These are phyloP conservation scores for Microbotryum silenes-acaulis DNA, from an alignment of 1,284 basidiomycete species.

Conservation along the genomic window DNA sequence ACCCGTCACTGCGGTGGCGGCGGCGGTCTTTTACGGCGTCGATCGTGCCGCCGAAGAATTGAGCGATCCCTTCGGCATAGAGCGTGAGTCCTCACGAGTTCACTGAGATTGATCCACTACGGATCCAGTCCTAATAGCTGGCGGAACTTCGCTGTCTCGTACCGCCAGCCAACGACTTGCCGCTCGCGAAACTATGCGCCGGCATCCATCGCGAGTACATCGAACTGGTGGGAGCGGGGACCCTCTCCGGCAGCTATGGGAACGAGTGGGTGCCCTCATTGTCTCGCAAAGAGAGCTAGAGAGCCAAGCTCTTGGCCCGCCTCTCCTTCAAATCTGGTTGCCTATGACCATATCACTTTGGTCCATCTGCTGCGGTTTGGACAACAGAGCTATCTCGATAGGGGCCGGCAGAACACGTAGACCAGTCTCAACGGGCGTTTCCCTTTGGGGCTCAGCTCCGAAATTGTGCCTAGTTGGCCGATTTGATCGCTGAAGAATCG, in stretches of 20 bases:
- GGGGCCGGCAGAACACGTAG: no score
- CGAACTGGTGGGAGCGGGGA: slow-evolving; percentile 22
- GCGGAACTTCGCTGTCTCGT: neutral
- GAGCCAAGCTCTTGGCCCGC: no score
- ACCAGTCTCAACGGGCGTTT: no score
- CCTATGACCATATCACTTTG: no score
- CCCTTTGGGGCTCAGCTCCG: no score
- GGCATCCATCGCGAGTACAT: slow-evolving; percentile 18
- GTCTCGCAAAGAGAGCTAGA: no score
- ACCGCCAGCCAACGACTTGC: slow-evolving; percentile 24
- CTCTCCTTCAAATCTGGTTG: no score
- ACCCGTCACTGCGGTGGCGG: slow-evolving; percentile 27
- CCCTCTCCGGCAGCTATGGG: neutral
- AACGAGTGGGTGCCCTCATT: slow-evolving; percentile 11
- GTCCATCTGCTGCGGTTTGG: no score
- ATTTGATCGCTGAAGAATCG: no score
- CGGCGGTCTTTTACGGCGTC: slow-evolving; percentile 31
- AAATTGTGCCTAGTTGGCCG: no score
- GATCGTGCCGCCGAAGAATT: slow-evolving; percentile 33
- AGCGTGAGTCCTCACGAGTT: slow-evolving; percentile 6
- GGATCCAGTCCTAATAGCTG: neutral
- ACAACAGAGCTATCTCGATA: no score
- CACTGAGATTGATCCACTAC: no score
- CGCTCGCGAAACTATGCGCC: slow-evolving; percentile 21
- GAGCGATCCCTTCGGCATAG: slow-evolving; percentile 31